These are phyloP conservation scores for Pichia exigua DNA, from an alignment of 805 yeast genomes.

Conservation along the genomic window DNA sequence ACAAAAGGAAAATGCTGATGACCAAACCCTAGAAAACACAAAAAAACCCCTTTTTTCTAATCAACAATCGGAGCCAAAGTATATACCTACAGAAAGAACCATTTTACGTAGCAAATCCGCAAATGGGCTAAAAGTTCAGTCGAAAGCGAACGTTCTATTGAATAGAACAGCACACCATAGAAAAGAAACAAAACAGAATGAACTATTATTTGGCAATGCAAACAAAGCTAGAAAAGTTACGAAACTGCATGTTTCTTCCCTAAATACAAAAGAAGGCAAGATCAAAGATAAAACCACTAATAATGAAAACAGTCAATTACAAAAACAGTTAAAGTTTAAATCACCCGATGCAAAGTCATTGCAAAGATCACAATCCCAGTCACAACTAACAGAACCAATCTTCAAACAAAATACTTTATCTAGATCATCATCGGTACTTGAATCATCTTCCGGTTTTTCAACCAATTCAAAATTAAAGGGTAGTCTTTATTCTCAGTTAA, in stretches of 20 bases:
- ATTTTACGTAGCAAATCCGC: slow-evolving; percentile 3
- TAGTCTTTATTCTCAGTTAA: slow-evolving; percentile 7
- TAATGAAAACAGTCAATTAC: background rate
- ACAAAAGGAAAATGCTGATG: background rate
- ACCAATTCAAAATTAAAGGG: background rate
- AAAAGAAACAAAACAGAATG: background rate
- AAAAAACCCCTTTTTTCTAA: background rate
- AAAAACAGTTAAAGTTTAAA: background rate
- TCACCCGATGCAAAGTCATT: slow-evolving; percentile 5
- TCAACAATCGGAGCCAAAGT: background rate
- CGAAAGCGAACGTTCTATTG: background rate
- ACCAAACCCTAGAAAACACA: background rate
- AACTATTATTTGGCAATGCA: background rate
- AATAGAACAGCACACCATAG: background rate
- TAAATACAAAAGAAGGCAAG: background rate
- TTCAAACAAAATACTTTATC: background rate
- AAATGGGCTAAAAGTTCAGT: background rate
- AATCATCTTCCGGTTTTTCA: background rate
- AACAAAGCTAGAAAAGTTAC: slow-evolving; percentile 6
- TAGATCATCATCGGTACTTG: slow-evolving; percentile 2
- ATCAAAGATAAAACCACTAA: background rate
- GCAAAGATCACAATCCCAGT: slow-evolving; percentile 5
- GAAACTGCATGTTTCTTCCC: background rate
- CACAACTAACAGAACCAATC: background rate
- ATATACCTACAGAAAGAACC: background rate